Percentiles rank a stretch among this genome's conserved stretches.
Evolutionary conservation across 352 stramenopile species (phyloP).

Genomic region (Pythium phragmitis): DNA sequence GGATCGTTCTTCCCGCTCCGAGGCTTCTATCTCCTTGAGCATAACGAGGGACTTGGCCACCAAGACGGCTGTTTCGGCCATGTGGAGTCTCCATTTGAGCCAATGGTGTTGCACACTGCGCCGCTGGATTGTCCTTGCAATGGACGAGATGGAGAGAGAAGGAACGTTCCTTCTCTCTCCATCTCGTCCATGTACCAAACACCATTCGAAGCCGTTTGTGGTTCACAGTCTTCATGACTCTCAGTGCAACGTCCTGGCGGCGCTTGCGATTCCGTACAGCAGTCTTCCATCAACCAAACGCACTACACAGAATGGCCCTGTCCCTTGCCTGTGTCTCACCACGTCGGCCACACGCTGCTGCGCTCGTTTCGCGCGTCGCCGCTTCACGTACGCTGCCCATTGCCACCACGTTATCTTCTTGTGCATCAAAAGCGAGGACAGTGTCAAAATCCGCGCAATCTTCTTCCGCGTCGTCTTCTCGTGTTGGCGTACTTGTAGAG

Average conservation of each 20-base stretch:
- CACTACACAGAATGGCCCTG: not conserved
- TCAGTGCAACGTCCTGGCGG: not conserved
- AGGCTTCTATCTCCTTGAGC: constrained; percentile 1
- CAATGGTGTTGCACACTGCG: constrained; percentile 5
- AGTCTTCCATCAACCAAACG: constrained; percentile 6
- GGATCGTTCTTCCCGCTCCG: constrained; percentile 5
- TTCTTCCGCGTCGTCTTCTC: constrained; percentile 6
- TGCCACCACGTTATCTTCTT: constrained; percentile 16
- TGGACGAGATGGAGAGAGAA: constrained; percentile 5
- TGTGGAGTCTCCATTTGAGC: constrained; percentile 7
- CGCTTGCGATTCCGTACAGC: not conserved
- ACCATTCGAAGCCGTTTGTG: not conserved
- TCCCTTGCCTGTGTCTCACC: not conserved
- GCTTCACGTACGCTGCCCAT: constrained; percentile 2
- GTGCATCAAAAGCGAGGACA: not conserved
- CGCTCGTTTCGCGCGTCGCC: constrained; percentile 4
- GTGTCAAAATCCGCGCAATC: not conserved
- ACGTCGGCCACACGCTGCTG: constrained; percentile 4
- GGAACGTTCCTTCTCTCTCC: not conserved
- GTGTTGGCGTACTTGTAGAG: constrained; percentile 4
- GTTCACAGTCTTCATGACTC: not conserved
- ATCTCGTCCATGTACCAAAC: not conserved
- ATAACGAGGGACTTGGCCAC: constrained; percentile 8
- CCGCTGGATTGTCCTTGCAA: not conserved
- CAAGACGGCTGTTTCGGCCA: constrained; percentile 1